Evolutionary conservation across 2,329 filamentous ascomycete species (phyloP), one percentile per base, ranked within the genome.

Genomic region (Aotearoamyces nothofagi): DNA sequence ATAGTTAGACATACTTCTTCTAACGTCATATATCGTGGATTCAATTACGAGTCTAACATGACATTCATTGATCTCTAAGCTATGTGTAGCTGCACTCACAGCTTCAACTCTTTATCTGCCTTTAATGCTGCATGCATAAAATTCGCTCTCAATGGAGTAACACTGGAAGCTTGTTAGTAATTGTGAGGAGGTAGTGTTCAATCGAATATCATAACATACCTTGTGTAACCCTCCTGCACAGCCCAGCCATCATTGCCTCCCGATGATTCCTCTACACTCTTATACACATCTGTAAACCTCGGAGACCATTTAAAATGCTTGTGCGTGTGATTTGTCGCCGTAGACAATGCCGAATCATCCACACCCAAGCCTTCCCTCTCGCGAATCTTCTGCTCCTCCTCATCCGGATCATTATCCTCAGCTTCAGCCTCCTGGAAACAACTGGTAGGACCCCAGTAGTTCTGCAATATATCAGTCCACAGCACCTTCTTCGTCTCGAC

Each of bases 281-380:
- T 70, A 52, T 83, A 83, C 3, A 96, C 83, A 52, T 92, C 86
- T 17, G 69, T 64, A 53, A 96, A 90, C 38, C 70, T 71, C 3
- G 87, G 90, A 26, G 80, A 73, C 90, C 90, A 96, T 55, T 87
- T 92, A 62, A 94, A 96, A 54, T 92, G 80, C 51, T 80, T 82
- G 53, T 92, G 82, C 32, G 61, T 66, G 49, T 83, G 75, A 29
- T 56, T 51, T 8, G 34, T 37, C 10, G 46, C 40, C 23, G 41
- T 45, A 0, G 48, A 47, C 4, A 32, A 32, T 22, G 43, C 39
- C 25, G 47, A 40, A 33, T 37, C 37, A 24, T 49, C 53, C 20
- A 43, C 56, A 25, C 54, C 55, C 27, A 29, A 25, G 13, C 63
- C 61, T 32, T 74, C 68, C 12, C 66, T 68, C 47, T 78, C 69